A percentile compares a stretch with the other conserved stretches of the same genome.
Conservation (phyloP, 2,329 filamentous ascomycete genomes). For the Dendryphion nanum region DNA sequence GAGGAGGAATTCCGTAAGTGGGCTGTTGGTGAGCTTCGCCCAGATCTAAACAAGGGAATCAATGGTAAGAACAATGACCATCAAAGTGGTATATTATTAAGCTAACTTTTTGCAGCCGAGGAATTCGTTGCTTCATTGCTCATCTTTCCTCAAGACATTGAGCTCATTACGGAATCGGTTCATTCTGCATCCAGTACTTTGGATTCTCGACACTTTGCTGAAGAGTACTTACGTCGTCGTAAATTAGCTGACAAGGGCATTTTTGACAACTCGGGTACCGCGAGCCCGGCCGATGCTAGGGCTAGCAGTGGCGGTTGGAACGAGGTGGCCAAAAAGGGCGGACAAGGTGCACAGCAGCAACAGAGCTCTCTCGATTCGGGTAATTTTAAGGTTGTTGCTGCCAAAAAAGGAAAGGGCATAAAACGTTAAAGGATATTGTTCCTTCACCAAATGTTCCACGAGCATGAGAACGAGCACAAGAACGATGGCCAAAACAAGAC, state of each 20-base stretch:
- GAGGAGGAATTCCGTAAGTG: slow-evolving; percentile 94
- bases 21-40: slow-evolving; percentile 75
- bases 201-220: slow-evolving; percentile 88
- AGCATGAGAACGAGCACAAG: no score
- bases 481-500: no score
- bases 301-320: slow-evolving; percentile 67
- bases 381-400: slow-evolving; percentile 85
- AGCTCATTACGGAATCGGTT: slow-evolving; percentile 85
- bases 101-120: slow-evolving; percentile 58
- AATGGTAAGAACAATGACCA: slow-evolving; percentile 54
- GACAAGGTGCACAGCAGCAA: slow-evolving; percentile 48
- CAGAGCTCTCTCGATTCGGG: slow-evolving; percentile 47
- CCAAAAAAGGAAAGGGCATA: slow-evolving; percentile 82
- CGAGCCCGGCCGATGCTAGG: slow-evolving; percentile 48
- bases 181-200: slow-evolving; percentile 86
- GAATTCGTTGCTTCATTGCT: slow-evolving; percentile 76
- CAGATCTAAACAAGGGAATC: slow-evolving; percentile 68
- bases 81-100: background rate
- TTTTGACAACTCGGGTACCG: slow-evolving; percentile 65
- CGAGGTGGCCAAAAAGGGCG: slow-evolving; percentile 97
- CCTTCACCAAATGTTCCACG: no score
- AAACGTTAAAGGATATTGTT: slow-evolving; percentile 43
- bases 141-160: slow-evolving; percentile 71
- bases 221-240: slow-evolving; percentile 91
- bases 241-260: slow-evolving; percentile 92